These are phyloP conservation scores for Leishmania guyanensis DNA, from an alignment of 208 protist species.

Conservation along the genomic window DNA sequence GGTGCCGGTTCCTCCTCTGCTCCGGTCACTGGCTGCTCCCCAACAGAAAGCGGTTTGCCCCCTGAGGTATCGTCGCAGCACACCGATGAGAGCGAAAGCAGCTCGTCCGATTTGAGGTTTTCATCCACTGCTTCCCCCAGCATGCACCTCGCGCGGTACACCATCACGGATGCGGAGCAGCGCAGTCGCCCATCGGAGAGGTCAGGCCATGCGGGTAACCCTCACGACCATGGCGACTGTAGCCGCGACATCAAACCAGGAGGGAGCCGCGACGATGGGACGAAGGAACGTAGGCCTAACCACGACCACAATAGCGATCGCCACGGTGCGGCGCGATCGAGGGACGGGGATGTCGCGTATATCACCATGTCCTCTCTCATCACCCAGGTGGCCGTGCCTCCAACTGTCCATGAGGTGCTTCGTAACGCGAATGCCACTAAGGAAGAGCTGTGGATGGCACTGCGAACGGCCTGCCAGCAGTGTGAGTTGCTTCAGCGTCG, in stretches of 20 bases:
- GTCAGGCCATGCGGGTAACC: background rate
- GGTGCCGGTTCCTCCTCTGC: background rate
- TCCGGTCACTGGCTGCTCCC: background rate
- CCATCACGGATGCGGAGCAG: background rate
- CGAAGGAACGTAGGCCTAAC: background rate
- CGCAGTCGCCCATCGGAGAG: background rate
- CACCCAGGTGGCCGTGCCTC: constrained; percentile 14
- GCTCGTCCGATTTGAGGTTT: background rate
- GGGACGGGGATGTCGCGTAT: background rate
- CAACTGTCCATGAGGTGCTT: constrained; percentile 23
- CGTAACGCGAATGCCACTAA: constrained; percentile 20
- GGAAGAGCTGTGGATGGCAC: constrained; percentile 24
- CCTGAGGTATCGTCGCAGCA: background rate
- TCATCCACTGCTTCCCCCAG: background rate
- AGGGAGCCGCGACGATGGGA: background rate
- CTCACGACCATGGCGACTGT: background rate
- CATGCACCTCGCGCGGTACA: background rate
- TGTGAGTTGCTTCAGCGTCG: constrained; percentile 21
- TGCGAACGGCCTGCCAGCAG: constrained; percentile 24
- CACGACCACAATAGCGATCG: background rate
- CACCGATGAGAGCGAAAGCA: background rate
- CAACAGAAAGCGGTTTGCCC: background rate
- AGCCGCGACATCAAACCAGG: background rate
- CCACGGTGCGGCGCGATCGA: background rate
- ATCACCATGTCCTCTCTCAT: constrained; percentile 9